Conservation (phyloP, 495 filamentous ascomycete species). For the Penicillium macrosclerotiorum region DNA sequence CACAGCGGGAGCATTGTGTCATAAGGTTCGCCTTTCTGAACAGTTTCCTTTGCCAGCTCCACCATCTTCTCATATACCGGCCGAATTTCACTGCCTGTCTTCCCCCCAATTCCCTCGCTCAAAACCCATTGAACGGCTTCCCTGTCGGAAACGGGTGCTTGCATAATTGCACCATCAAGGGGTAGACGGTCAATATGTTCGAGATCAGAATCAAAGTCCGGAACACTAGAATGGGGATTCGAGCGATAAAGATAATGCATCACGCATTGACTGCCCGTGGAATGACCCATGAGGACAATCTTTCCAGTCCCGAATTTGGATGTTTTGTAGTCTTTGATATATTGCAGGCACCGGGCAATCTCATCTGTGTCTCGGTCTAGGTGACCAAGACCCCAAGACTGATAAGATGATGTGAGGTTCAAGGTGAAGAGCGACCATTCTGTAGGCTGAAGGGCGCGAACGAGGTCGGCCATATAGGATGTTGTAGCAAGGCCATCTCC, state of each 20-base stretch:
- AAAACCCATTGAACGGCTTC: conserved; percentile 52
- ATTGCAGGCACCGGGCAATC: conserved; percentile 65
- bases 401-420: conserved; percentile 62
- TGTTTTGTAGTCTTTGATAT: conserved; percentile 54
- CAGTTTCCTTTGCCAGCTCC: conserved; percentile 26
- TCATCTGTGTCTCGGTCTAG: conserved; percentile 73
- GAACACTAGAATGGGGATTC: conserved; percentile 29
- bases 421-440: conserved; percentile 61
- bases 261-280: conserved; percentile 80
- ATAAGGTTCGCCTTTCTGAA: conserved; percentile 9
- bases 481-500: conserved; percentile 74
- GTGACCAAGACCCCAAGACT: conserved; percentile 68
- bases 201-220: conserved; percentile 31
- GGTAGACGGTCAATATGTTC: conserved; percentile 28
- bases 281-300: conserved; percentile 81
- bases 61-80: conserved; percentile 25
- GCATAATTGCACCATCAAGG: conserved; percentile 73
- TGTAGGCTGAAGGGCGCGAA: conserved; percentile 52
- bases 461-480: conserved; percentile 55
- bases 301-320: conserved; percentile 45
- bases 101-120: conserved; percentile 20
- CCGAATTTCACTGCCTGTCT: conserved; percentile 19
- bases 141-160: conserved; percentile 72
- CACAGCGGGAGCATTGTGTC: conserved; percentile 36
- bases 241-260: conserved; percentile 62